A percentile compares a stretch with the other conserved stretches of the same genome.
Conservation (phyloP, 2,329 filamentous ascomycete species). For the Fusarium sororula region DNA sequence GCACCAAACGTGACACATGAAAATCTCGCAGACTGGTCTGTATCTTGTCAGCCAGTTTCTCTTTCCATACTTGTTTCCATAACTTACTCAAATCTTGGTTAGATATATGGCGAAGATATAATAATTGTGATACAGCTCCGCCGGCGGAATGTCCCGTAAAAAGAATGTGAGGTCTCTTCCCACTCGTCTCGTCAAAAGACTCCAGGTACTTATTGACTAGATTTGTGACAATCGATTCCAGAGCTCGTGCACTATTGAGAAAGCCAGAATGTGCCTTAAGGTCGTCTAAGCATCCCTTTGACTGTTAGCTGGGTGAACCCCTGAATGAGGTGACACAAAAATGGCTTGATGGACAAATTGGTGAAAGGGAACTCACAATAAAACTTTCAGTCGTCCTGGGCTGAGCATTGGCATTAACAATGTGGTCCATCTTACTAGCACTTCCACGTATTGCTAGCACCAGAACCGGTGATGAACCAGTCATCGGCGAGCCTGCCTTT, state of each 20-base stretch:
- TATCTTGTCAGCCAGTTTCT: neutral
- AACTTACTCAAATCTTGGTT: slow-evolving; percentile 9
- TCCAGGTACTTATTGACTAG: slow-evolving; percentile 8
- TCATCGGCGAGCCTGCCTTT: neutral
- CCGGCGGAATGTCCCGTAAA: slow-evolving; percentile 40
- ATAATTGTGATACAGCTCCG: slow-evolving; percentile 34
- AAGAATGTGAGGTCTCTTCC: slow-evolving; percentile 21
- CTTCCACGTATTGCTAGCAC: slow-evolving; percentile 36
- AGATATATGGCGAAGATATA: slow-evolving; percentile 28
- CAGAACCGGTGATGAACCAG: slow-evolving; percentile 16
- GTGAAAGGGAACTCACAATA: slow-evolving; percentile 16
- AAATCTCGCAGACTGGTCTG: slow-evolving; percentile 16
- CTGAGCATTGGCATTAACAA: slow-evolving; percentile 28
- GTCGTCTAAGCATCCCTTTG: neutral
- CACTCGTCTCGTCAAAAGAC: neutral
- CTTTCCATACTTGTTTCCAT: neutral
- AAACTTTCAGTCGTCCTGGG: slow-evolving; percentile 12
- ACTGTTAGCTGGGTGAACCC: neutral
- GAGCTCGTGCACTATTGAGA: slow-evolving; percentile 24
- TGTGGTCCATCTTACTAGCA: slow-evolving; percentile 38
- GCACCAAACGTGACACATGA: slow-evolving; percentile 38
- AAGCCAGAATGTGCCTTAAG: slow-evolving; percentile 34
- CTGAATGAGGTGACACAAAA: fast-evolving
- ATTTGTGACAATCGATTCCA: slow-evolving; percentile 6
- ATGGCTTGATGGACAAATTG: neutral